Percentiles rank a stretch among this genome's conserved stretches.
These are phyloP conservation scores for Elsinoe necatrix DNA, from an alignment of 2,329 filamentous ascomycete species.

Conservation along the genomic window DNA sequence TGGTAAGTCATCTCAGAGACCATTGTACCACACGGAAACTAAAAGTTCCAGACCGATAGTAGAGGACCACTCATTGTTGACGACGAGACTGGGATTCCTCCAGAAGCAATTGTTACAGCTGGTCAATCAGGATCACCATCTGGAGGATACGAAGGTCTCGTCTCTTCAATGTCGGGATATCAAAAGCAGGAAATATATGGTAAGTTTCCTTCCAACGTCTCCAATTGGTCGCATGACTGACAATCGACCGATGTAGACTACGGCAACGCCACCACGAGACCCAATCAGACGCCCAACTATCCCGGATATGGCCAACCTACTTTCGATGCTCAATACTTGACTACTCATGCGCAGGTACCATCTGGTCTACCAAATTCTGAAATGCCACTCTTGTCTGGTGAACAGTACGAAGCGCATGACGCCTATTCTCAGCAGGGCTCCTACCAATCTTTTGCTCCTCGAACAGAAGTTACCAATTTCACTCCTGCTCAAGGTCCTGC, in stretches of 20 bases:
- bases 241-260: conserved; percentile 41
- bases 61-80: conserved; percentile 27
- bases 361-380: conserved; percentile 39
- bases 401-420: conserved; percentile 43
- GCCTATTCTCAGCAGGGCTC: conserved; percentile 49
- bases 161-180: conserved; percentile 71
- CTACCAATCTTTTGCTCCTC: conserved; percentile 58
- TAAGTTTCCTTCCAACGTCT: conserved; percentile 45
- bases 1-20: background rate
- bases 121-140: conserved; percentile 20
- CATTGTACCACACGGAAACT: background rate
- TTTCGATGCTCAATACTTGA: conserved; percentile 42
- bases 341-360: conserved; percentile 42
- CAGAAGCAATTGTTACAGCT: conserved; percentile 25
- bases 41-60: background rate
- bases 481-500: conserved; percentile 59
- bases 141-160: conserved; percentile 25
- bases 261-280: conserved; percentile 49
- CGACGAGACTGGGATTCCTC: conserved; percentile 28
- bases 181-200: conserved; percentile 71
- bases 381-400: conserved; percentile 36
- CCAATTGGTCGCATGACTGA: conserved; percentile 36
- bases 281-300: conserved; percentile 49
- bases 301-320: conserved; percentile 42
- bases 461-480: conserved; percentile 59